Evolutionary conservation across 345 rosid species (phyloP), one percentile per base, ranked within the genome.

Genomic region (Passiflora organensis): DNA sequence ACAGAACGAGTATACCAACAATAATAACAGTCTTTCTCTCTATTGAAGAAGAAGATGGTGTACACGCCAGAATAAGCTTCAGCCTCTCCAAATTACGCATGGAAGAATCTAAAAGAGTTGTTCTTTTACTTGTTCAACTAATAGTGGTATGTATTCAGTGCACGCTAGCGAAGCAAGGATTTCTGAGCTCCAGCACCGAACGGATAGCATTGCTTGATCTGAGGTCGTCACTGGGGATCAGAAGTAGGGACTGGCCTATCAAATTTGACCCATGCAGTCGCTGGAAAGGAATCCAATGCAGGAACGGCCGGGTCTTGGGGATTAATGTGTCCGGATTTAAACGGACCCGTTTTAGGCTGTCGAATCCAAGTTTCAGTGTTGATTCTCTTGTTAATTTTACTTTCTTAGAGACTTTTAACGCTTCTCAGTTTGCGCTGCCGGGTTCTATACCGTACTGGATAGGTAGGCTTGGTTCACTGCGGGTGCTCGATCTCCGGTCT

Each of bases 371-470:
- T 37, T 68, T 68, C 55, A 38, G 49, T 9, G 54, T 68, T 23
- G 73, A 57, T 14, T 45, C 73, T 21, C 43, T 68, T 3, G 46
- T 24, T 2, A 68, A 51, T 58, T 62, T 62, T 23, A 51, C 67
- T 10, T 68, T 41, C 24, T 46, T 68, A 22, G 68, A 68, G 60
- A 42, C 54, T 37, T 68, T 68, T 19, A 68, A 68, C 25, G 68
- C 68, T 45, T 68, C 73, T 9, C 14, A 58, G 51, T 68, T 68
- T 53, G 19, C 64, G 15, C 68, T 68, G 19, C 68, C 64, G 1
- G 73, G 73, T 28, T n/a, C 68, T 0, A 68, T 68, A 19, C 73
- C 68, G 44, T 34, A 32, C 2, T 68, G 55, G 72, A 56, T 68
- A 4, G 73, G 73, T 54, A 24, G 10, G 44, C 48, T 68, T 11